Evolutionary conservation across 139 green algal genomes (phyloP).

Genomic region (Zygnema cylindricum): DNA sequence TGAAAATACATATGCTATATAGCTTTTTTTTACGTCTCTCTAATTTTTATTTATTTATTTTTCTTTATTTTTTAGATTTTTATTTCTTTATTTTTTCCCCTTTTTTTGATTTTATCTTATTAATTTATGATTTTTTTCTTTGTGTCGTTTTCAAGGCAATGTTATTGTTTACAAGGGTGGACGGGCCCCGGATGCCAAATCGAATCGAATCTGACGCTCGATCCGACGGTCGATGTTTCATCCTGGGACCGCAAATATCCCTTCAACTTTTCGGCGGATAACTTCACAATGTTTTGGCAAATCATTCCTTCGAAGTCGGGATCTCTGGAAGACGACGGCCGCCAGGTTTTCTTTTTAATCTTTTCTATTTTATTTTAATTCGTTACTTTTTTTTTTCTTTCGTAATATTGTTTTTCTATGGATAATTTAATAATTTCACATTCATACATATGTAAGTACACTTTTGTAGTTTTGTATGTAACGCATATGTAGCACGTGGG

Average conservation of each 20-base stretch:
- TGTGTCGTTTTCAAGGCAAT: conserved; percentile 40
- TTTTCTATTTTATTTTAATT: background rate
- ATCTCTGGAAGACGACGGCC: background rate
- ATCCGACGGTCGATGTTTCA: conserved; percentile 4
- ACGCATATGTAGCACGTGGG: too few species aligned
- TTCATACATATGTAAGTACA: too few species aligned
- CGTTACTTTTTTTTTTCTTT: background rate
- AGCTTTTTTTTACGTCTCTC: too few species aligned
- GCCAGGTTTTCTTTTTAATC: conserved; percentile 1
- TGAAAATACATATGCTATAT: too few species aligned
- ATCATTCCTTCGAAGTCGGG: conserved; percentile 6
- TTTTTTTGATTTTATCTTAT: too few species aligned
- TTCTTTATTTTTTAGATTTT: too few species aligned
- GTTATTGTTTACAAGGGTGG: conserved; percentile 37
- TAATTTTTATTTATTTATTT: too few species aligned
- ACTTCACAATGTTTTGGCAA: conserved; percentile 34
- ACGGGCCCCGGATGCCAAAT: background rate
- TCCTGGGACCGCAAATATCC: conserved; percentile 34
- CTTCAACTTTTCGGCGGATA: conserved; percentile 38
- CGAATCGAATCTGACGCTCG: conserved; percentile 18
- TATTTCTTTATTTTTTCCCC: too few species aligned
- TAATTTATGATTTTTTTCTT: too few species aligned
- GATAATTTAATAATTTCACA: too few species aligned
- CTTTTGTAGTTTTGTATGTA: too few species aligned
- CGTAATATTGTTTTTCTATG: too few species aligned